Base-by-base conservation (phyloP, 163 green algal species). In the Coccomyxa subellipsoidea region DNA sequence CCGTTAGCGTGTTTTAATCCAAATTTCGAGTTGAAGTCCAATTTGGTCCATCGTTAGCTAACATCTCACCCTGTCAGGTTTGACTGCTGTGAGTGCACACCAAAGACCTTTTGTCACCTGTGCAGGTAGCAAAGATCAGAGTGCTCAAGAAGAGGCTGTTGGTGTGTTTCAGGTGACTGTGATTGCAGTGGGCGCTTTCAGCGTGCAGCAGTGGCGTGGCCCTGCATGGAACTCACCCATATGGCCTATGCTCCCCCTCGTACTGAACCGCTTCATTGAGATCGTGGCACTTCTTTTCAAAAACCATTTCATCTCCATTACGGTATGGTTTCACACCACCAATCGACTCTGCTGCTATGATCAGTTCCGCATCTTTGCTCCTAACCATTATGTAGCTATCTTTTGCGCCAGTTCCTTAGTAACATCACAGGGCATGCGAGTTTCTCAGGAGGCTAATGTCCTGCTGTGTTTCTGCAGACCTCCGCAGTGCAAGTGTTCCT, bases 401-500 rank as follows among this genome's bases (percentile, higher is more conserved):
- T 29, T 12, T 66, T 18, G 18, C 18, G 18, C 47, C 12, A 66
- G 12, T 66, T 12, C 47, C 18, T 66, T 66, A 18, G 47, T 29
- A 66, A n/a, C n/a, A n/a, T n/a, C n/a, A n/a, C n/a, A n/a, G n/a
- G n/a, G n/a, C n/a, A n/a, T n/a, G n/a, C n/a, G n/a, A n/a, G n/a
- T n/a, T n/a, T n/a, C n/a, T n/a, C n/a, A 66, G 18, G 47, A 66
- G 47, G 12, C 47, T 18, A 29, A 18, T 18, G 47, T 12, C 47
- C 47, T 8, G 29, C 27, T 36, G 66, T 73, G 66, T 23, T 73
- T 31, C 10, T 53, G 70, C 70, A 77, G 70, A 77, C 34, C 7
- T 40, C 70, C 1, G 70, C 70, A 27, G 70, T 40, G 70, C 70
- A 77, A 34, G 32, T 77, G n/a, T 77, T 77, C 70, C 70, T 77